Conservation (phyloP, 305 asterid species). For the Fraxinus paxiana region DNA sequence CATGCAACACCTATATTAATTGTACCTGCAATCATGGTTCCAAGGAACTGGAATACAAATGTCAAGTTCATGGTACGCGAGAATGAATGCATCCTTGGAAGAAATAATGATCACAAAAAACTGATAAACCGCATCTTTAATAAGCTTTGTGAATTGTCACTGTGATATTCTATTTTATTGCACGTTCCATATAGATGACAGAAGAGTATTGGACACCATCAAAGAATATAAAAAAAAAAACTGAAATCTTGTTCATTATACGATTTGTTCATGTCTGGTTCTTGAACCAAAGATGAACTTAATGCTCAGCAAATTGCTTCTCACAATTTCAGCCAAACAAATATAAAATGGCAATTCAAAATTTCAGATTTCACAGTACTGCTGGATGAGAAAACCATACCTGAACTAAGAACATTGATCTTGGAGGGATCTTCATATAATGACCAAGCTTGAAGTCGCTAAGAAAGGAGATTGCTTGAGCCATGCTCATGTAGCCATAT, state of each 20-base stretch:
- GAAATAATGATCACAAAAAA: not conserved
- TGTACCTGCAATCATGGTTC: conserved; percentile 67
- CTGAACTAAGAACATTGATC: conserved; percentile 87
- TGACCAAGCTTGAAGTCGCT: conserved; percentile 88
- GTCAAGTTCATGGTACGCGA: not conserved
- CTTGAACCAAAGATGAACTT: not conserved
- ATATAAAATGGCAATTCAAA: not conserved
- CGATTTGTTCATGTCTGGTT: not conserved
- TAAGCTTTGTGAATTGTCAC: not conserved
- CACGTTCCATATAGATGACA: not conserved
- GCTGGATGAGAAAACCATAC: conserved; percentile 25
- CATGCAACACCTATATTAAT: conserved; percentile 64
- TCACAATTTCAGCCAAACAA: not conserved
- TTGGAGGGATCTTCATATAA: conserved; percentile 80
- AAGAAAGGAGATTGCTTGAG: conserved; percentile 75
- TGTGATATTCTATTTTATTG: not conserved
- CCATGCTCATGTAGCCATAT: conserved; percentile 83
- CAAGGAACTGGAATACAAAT: conserved; percentile 43
- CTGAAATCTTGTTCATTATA: not conserved
- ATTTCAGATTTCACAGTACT: not conserved
- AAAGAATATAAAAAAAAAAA: not conserved
- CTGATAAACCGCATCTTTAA: not conserved
- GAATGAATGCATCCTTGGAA: not conserved
- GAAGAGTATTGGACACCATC: not conserved
- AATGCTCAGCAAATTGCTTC: not conserved